Conservation (phyloP, 164 flowering plant species). For the Taxillus chinensis region DNA sequence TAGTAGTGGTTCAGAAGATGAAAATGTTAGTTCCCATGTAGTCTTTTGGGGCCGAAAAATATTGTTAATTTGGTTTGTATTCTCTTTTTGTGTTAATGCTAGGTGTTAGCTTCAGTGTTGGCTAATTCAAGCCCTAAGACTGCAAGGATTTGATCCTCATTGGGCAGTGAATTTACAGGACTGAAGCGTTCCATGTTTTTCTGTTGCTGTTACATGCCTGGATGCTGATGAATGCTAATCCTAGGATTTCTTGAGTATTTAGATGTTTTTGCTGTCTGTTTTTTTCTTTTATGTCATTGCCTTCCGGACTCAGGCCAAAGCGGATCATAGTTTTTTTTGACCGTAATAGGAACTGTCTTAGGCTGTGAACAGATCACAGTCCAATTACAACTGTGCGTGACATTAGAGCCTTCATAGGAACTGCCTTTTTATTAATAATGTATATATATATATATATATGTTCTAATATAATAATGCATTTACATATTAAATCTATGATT, state of each 20-base stretch:
- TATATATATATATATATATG: too few relatives aligned
- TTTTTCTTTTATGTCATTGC: background rate
- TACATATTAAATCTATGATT: too few relatives aligned
- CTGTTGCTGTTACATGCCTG: background rate
- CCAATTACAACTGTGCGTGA: too few relatives aligned
- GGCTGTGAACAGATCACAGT: background rate
- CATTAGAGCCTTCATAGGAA: too few relatives aligned
- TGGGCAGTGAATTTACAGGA: background rate
- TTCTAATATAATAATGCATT: too few relatives aligned
- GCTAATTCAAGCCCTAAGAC: background rate
- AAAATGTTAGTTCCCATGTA: too few relatives aligned
- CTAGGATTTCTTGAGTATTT: background rate
- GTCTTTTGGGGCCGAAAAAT: too few relatives aligned
- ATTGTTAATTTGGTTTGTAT: too few relatives aligned
- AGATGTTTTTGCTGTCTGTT: background rate
- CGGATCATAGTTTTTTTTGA: background rate
- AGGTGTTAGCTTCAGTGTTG: too few relatives aligned
- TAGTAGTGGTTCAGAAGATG: too few relatives aligned
- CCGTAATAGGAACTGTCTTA: background rate
- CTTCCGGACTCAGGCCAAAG: background rate
- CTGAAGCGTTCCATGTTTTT: background rate
- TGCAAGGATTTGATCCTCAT: background rate
- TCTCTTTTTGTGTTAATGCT: too few relatives aligned
- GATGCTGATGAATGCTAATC: background rate
- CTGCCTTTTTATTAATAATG: too few relatives aligned